A percentile compares a stretch with the other conserved stretches of the same genome.
These are phyloP conservation scores for Alternaria ventricosa DNA, from an alignment of 2,329 filamentous ascomycete genomes.

Conservation along the genomic window DNA sequence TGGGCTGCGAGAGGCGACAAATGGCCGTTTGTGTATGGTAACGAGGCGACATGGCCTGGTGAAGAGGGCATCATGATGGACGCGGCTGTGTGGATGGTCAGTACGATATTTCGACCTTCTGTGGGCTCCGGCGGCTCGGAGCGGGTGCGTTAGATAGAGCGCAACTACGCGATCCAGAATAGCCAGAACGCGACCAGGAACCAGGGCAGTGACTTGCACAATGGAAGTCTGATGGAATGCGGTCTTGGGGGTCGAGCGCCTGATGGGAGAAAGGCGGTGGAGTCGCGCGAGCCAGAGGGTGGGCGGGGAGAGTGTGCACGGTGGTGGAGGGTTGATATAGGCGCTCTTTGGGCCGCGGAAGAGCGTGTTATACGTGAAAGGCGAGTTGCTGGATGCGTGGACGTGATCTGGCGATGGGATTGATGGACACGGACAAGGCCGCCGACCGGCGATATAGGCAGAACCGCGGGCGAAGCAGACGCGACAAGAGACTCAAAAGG, in stretches of 20 bases:
- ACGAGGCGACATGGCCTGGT: constrained; percentile 67
- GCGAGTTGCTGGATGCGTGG: constrained; percentile 37
- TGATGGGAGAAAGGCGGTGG: constrained; percentile 35
- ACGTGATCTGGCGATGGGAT: constrained; percentile 42
- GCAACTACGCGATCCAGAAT: constrained; percentile 53
- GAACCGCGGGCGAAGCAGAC: constrained; percentile 18
- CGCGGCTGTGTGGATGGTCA: constrained; percentile 61
- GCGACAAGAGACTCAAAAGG: constrained; percentile 43
- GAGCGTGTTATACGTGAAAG: constrained; percentile 20
- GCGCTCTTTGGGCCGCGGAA: constrained; percentile 19
- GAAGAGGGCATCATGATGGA: constrained; percentile 68
- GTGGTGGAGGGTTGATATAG: constrained; percentile 19
- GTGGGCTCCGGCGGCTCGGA: constrained; percentile 42
- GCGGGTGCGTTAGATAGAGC: constrained; percentile 45
- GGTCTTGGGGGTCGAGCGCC: constrained; percentile 42
- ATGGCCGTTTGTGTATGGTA: constrained; percentile 72
- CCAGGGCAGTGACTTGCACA: constrained; percentile 31
- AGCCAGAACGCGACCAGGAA: constrained; percentile 42
- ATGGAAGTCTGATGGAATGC: constrained; percentile 51
- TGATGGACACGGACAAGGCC: constrained; percentile 43
- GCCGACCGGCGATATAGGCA: constrained; percentile 23
- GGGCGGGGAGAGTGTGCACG: constrained; percentile 18
- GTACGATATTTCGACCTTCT: constrained; percentile 46
- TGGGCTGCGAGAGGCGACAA: constrained; percentile 62
- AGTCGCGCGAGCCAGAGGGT: constrained; percentile 29